These are phyloP conservation scores for Solanum hybrid DNA, from an alignment of 305 asterid species.

Conservation along the genomic window DNA sequence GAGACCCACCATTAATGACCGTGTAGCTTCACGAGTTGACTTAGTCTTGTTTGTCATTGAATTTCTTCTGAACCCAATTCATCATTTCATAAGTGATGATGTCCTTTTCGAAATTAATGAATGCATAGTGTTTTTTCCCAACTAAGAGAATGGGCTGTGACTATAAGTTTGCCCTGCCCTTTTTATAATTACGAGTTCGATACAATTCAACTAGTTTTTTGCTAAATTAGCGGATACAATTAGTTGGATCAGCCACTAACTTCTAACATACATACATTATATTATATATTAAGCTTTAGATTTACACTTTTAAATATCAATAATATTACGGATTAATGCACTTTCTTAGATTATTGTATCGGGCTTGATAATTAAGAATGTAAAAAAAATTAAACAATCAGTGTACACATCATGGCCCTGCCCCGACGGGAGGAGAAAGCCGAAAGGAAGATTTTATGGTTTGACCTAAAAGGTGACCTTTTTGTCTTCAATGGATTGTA, in stretches of 20 bases:
- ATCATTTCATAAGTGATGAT: neutral
- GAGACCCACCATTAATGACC: neutral
- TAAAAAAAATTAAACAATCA: neutral
- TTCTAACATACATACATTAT: neutral
- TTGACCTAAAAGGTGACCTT: neutral
- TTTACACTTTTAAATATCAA: neutral
- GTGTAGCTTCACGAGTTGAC: neutral
- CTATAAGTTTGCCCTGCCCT: neutral
- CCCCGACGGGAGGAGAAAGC: neutral
- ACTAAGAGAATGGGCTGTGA: neutral
- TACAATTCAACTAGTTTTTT: neutral
- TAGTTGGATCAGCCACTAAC: neutral
- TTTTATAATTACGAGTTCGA: neutral
- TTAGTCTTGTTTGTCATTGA: neutral
- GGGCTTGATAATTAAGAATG: neutral
- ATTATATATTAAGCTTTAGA: neutral
- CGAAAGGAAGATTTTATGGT: neutral
- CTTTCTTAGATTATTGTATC: neutral
- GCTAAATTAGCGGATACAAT: accelerated
- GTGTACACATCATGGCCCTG: neutral
- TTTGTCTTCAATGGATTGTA: neutral
- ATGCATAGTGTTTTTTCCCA: neutral
- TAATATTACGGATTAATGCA: neutral
- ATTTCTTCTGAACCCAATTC: neutral
- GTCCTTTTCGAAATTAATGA: neutral